These are phyloP conservation scores for Phytophthora pseudosyringae DNA, from an alignment of 352 stramenopile species.

Conservation along the genomic window DNA sequence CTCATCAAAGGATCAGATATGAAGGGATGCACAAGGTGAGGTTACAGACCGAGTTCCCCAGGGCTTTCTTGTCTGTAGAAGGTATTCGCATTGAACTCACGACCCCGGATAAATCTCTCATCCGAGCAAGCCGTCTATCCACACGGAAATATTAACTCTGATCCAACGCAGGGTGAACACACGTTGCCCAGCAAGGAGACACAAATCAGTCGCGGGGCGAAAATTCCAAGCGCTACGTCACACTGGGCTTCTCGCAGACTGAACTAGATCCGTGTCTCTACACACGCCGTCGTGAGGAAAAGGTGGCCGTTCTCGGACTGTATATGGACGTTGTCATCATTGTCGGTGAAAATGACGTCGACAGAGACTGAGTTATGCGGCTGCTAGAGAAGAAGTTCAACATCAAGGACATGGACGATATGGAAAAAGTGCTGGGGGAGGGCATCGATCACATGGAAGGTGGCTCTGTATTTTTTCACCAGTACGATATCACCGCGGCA, in stretches of 20 bases:
- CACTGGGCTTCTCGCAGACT: neutral
- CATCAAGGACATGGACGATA: slow-evolving; percentile 14
- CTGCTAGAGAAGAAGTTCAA: neutral
- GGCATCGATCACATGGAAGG: slow-evolving; percentile 1
- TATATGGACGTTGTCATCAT: slow-evolving; percentile 16
- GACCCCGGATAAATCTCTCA: too few species aligned
- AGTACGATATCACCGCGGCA: neutral
- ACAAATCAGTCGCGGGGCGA: too few species aligned
- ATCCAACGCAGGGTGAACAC: too few species aligned
- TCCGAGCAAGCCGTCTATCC: too few species aligned
- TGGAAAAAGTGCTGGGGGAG: neutral
- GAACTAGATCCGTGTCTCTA: slow-evolving; percentile 15
- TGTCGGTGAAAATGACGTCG: neutral
- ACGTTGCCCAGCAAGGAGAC: too few species aligned
- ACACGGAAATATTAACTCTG: too few species aligned
- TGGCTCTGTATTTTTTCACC: neutral
- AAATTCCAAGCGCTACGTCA: too few species aligned
- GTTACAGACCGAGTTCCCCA: too few species aligned
- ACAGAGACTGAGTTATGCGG: slow-evolving; percentile 3
- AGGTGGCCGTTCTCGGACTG: neutral
- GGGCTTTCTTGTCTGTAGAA: too few species aligned
- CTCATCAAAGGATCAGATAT: too few species aligned
- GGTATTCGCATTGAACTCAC: too few species aligned
- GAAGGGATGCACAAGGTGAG: too few species aligned
- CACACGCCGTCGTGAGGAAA: neutral